Conservation (phyloP, 2,329 filamentous ascomycete genomes). For the Juglanconis juglandina region DNA sequence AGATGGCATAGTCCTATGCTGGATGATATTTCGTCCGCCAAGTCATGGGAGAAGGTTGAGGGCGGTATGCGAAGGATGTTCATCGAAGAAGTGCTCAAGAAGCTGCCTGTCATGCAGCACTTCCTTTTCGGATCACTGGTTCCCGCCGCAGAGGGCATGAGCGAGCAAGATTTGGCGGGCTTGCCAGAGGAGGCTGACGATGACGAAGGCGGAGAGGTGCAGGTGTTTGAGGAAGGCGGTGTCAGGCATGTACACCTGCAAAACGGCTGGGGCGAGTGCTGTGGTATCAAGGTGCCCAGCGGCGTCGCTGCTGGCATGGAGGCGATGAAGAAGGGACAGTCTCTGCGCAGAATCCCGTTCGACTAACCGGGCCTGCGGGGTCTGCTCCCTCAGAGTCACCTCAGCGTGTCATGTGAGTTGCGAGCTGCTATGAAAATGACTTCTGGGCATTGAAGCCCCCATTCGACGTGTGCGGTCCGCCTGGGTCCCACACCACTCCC, state of each 20-base stretch:
- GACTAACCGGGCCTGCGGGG: slow-evolving; percentile 52
- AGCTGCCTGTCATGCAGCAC: slow-evolving; percentile 97
- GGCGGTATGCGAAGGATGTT: slow-evolving; percentile 97
- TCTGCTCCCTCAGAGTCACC: neutral
- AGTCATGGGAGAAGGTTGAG: slow-evolving; percentile 89
- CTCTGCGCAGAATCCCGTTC: slow-evolving; percentile 74
- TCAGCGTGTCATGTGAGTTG: too few species aligned
- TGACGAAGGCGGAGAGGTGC: slow-evolving; percentile 53
- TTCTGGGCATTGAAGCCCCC: too few species aligned
- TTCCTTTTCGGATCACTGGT: slow-evolving; percentile 89
- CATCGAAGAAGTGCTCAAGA: slow-evolving; percentile 83
- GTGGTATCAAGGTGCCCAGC: slow-evolving; percentile 94
- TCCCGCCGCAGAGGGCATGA: slow-evolving; percentile 79
- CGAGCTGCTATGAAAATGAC: too few species aligned
- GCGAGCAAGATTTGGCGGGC: slow-evolving; percentile 54
- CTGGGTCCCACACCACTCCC: too few species aligned
- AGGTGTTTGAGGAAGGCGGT: slow-evolving; percentile 60
- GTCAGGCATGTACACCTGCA: slow-evolving; percentile 69
- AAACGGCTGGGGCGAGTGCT: slow-evolving; percentile 88
- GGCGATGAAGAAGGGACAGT: slow-evolving; percentile 69
- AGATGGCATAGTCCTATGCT: slow-evolving; percentile 98
- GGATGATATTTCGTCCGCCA: slow-evolving; percentile 90
- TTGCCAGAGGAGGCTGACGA: slow-evolving; percentile 43
- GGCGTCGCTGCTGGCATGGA: slow-evolving; percentile 88
- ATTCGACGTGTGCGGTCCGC: too few species aligned